A percentile compares a stretch with the other conserved stretches of the same genome.
These are phyloP conservation scores for Penicillium janthinellum DNA, from an alignment of 2,329 filamentous ascomycete species.

Conservation along the genomic window DNA sequence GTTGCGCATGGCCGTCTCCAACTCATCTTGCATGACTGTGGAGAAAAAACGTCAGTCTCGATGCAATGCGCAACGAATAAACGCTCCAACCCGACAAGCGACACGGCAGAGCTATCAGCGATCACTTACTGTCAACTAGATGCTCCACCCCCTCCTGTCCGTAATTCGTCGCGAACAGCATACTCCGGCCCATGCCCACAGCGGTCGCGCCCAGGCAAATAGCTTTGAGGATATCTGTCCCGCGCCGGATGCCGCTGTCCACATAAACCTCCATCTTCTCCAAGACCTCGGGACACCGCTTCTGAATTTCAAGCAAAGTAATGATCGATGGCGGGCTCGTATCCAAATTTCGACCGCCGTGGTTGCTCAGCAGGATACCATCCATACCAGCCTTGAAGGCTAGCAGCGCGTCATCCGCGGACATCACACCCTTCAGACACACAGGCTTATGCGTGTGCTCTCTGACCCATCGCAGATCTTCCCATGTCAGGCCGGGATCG, in stretches of 20 bases:
- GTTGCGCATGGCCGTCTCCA: conserved; percentile 53
- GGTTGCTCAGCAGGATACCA: conserved; percentile 60
- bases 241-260: conserved; percentile 57
- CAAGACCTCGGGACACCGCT: conserved; percentile 53
- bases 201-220: conserved; percentile 57
- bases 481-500: conserved; percentile 56
- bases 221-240: conserved; percentile 58
- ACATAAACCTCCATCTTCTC: conserved; percentile 55
- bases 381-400: conserved; percentile 55
- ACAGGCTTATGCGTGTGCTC: conserved; percentile 53
- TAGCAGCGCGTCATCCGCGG: conserved; percentile 56
- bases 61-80: not conserved
- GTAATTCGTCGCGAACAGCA: conserved; percentile 56
- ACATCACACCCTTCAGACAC: conserved; percentile 61
- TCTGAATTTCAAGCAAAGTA: conserved; percentile 56
- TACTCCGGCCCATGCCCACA: conserved; percentile 57
- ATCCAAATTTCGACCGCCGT: conserved; percentile 60
- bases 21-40: conserved; percentile 49
- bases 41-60: conserved; percentile 7
- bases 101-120: not conserved
- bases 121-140: conserved; percentile 56
- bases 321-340: conserved; percentile 54
- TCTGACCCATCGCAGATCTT: conserved; percentile 57
- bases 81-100: not conserved
- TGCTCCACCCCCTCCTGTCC: conserved; percentile 59